Percentiles rank a stretch among this genome's conserved stretches.
Conservation (phyloP, 2,329 filamentous ascomycete species). For the Elsinoe arachidis region DNA sequence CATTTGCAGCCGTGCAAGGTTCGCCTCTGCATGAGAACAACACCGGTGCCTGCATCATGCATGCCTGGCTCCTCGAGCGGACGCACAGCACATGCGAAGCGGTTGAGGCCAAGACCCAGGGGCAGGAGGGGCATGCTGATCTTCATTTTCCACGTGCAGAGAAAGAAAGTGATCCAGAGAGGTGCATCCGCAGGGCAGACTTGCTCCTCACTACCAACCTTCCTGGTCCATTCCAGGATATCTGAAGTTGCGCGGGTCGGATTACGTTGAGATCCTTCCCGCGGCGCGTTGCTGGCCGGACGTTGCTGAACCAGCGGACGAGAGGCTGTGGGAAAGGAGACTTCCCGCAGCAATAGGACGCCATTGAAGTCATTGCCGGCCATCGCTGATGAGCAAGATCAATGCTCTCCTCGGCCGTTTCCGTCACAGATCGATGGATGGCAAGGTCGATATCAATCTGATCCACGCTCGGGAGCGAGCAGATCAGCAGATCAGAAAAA, state of each 20-base stretch:
- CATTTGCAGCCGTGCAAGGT: not conserved
- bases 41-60: not conserved
- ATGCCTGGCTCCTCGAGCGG: not conserved
- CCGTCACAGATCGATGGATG: too few species aligned
- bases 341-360: not conserved
- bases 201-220: not conserved
- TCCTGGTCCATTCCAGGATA: not conserved
- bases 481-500: not conserved
- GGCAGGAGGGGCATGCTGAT: not conserved
- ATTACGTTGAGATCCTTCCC: slow-evolving; percentile 9
- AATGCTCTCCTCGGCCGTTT: too few species aligned
- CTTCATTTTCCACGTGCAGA: not conserved
- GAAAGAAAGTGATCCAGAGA: too few species aligned
- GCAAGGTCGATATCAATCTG: not conserved
- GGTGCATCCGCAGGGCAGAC: too few species aligned
- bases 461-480: not conserved
- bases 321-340: not conserved
- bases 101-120: not conserved
- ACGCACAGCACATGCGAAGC: not conserved
- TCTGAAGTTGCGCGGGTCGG: slow-evolving; percentile 2
- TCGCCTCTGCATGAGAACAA: not conserved
- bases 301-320: slow-evolving; percentile 1
- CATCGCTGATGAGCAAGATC: not conserved
- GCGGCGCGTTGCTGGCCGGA: not conserved
- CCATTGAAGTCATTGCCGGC: not conserved